Percentiles rank a stretch among this genome's conserved stretches.
Evolutionary conservation across 495 filamentous ascomycete species (phyloP).

Genomic region (Penicillium argentinense): DNA sequence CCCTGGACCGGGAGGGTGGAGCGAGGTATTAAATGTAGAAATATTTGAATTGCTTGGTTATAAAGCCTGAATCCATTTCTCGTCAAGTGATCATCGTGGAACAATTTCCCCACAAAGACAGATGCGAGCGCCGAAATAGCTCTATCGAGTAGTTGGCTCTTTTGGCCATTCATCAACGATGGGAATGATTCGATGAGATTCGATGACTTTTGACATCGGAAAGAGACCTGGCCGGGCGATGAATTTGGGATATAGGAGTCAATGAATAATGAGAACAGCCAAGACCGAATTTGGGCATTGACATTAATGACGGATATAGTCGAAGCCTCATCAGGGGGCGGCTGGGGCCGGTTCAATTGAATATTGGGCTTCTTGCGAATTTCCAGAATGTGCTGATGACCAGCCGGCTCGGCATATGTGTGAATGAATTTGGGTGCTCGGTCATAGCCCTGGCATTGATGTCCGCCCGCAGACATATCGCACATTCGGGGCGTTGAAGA

Average conservation of each 20-base stretch:
- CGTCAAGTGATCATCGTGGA: slow-evolving; percentile 8
- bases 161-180: slow-evolving; percentile 3
- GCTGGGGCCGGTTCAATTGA: background rate
- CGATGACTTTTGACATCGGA: slow-evolving; percentile 6
- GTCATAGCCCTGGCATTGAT: slow-evolving; percentile 10
- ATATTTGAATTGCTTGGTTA: slow-evolving; percentile 11
- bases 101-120: slow-evolving; percentile 16
- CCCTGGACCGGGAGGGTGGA: slow-evolving; percentile 9
- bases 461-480: slow-evolving; percentile 13
- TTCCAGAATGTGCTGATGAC: background rate
- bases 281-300: slow-evolving; percentile 16
- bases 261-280: slow-evolving; percentile 16
- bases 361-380: background rate
- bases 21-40: slow-evolving; percentile 7
- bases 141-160: slow-evolving; percentile 15
- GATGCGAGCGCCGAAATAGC: slow-evolving; percentile 12
- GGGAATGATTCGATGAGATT: slow-evolving; percentile 16
- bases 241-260: slow-evolving; percentile 14
- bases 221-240: slow-evolving; percentile 3
- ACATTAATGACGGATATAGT: slow-evolving; percentile 9
- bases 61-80: slow-evolving; percentile 10
- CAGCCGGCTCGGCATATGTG: slow-evolving; percentile 4
- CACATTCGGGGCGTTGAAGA: slow-evolving; percentile 14
- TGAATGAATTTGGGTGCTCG: slow-evolving; percentile 12
- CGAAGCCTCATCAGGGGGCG: background rate